These are phyloP conservation scores for Brettanomyces anomalus DNA, from an alignment of 805 yeast species.

Conservation along the genomic window DNA sequence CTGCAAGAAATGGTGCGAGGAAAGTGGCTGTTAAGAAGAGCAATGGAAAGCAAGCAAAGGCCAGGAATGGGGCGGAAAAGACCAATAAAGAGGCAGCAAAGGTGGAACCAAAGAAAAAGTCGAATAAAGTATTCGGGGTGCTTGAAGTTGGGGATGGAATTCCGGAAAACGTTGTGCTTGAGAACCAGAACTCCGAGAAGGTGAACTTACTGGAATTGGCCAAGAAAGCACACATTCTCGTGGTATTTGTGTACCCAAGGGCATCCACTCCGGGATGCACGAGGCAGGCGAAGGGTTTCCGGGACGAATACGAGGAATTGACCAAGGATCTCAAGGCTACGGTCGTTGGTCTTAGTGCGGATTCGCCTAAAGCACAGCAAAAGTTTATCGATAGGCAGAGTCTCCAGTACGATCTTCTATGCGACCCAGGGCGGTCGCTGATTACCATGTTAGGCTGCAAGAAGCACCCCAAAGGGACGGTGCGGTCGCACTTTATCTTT, in stretches of 20 bases:
- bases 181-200: conserved; percentile 44
- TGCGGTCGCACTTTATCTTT: conserved; percentile 90
- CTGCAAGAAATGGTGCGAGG: background rate
- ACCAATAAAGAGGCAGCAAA: background rate
- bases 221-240: conserved; percentile 31
- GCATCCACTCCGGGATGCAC: conserved; percentile 98
- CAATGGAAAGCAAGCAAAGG: background rate
- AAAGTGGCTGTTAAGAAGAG: background rate
- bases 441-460: conserved; percentile 76
- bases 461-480: conserved; percentile 64
- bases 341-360: conserved; percentile 79
- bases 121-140: too few relatives aligned
- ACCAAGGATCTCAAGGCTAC: conserved; percentile 35
- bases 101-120: too few relatives aligned
- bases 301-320: conserved; percentile 52
- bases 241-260: conserved; percentile 74
- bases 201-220: conserved; percentile 21
- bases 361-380: conserved; percentile 69
- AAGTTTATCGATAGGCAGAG: conserved; percentile 64
- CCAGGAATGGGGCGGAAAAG: background rate
- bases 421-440: conserved; percentile 66
- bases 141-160: background rate
- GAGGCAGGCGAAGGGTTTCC: conserved; percentile 84
- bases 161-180: background rate
- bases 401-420: conserved; percentile 63